Evolutionary conservation across 208 protist species (phyloP).

Genomic region (Crithidia acanthocephali): DNA sequence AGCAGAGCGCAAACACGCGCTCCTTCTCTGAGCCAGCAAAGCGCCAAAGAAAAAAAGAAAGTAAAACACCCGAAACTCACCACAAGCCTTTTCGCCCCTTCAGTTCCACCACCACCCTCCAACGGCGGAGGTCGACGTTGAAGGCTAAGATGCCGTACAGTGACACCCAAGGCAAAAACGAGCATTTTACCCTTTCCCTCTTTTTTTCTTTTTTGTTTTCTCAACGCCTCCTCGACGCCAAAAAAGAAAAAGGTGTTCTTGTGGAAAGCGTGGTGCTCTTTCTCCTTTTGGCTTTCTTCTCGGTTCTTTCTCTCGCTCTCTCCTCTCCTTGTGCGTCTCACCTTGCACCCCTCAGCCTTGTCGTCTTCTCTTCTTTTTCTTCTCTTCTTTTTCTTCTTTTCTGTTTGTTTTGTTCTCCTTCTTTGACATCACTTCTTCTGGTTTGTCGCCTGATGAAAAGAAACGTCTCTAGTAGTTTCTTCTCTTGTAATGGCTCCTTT

Average conservation of each 20-base stretch:
- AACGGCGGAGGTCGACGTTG: neutral
- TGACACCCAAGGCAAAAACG: neutral
- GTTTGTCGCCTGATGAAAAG: neutral
- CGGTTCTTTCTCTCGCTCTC: neutral
- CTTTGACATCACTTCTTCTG: slow-evolving; percentile 5
- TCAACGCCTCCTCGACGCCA: neutral
- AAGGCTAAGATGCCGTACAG: neutral
- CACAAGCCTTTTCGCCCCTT: neutral
- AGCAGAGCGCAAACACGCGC: neutral
- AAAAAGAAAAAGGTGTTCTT: neutral
- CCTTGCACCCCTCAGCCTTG: slow-evolving; percentile 22
- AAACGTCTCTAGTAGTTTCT: slow-evolving; percentile 1
- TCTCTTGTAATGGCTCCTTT: slow-evolving; percentile 7
- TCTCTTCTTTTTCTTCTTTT: slow-evolving; percentile 5
- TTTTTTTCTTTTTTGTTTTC: slow-evolving; percentile 9
- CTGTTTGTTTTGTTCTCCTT: slow-evolving; percentile 16
- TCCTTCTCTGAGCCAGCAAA: neutral
- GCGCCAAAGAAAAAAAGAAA: neutral
- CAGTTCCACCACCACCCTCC: neutral
- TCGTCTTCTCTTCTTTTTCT: slow-evolving; percentile 13
- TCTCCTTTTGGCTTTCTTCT: neutral
- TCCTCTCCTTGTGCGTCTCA: slow-evolving; percentile 1
- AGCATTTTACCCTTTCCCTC: neutral
- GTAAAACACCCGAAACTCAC: neutral
- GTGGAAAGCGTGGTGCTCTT: neutral